phyloP scores from a whole-genome alignment of 306 rosid species.

The Abrus precatorius region DNA sequence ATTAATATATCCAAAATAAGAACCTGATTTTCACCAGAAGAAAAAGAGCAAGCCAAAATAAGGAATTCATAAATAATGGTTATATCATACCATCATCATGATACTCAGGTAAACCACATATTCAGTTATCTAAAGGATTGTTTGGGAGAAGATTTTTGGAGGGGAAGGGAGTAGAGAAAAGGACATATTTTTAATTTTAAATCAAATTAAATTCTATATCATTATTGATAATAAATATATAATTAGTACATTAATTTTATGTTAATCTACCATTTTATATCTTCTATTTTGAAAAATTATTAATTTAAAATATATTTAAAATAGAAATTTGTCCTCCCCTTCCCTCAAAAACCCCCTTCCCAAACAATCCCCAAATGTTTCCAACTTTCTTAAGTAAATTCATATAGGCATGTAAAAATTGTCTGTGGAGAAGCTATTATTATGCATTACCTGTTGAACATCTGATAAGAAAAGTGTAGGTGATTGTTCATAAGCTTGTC shows the following conservation, averaged over 20 bases:
- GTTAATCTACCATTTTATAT: too few species aligned
- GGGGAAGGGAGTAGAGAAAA: too few species aligned
- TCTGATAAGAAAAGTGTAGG: constrained; percentile 85
- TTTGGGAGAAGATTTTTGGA: too few species aligned
- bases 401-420: constrained; percentile 30
- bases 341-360: too few species aligned
- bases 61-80: constrained; percentile 1
- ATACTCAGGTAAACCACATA: constrained; percentile 19
- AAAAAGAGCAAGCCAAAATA: neutral
- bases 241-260: too few species aligned
- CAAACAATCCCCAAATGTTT: neutral
- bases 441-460: constrained; percentile 78
- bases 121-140: constrained; percentile 3
- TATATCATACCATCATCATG: constrained; percentile 21
- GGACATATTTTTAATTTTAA: too few species aligned
- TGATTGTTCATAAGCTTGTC: constrained; percentile 73
- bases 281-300: too few species aligned
- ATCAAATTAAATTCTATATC: too few species aligned
- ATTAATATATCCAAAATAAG: neutral
- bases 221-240: too few species aligned
- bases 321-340: too few species aligned
- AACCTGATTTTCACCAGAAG: neutral
- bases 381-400: constrained; percentile 22
- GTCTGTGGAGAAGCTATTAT: neutral
- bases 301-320: too few species aligned